Base-by-base conservation (phyloP, 106 monocot genomes). In the Narthecium ossifragum region DNA sequence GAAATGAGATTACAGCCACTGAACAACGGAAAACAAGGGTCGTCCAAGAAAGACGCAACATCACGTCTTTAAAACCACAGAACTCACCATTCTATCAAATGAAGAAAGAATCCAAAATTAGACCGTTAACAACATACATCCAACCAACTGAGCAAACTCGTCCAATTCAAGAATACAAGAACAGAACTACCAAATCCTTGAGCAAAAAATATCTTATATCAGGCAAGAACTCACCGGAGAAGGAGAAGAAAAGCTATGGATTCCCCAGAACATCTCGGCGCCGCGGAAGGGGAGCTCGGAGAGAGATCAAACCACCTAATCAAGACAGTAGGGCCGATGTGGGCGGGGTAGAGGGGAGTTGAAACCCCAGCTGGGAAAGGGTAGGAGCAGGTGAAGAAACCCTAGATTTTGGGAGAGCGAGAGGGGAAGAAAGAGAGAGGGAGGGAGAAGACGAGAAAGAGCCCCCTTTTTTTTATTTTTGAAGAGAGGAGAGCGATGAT, bases 211-310 rank as follows among this genome's bases (percentile, higher is more conserved):
- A 18, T 50, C 49, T 23, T 18, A 22, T 28, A n/a, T n/a, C n/a
- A n/a, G n/a, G n/a, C n/a, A n/a, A n/a, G n/a, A 1, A 45, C 60
- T 60, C 41, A 62, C 61, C 8, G 61, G 27, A 29, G 61, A 62
- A 1, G 61, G 20, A 27, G 45, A 46, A 1, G 61, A 46, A 47
- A 62, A 62, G 46, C 30, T 62, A 6, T 46, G 61, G 28, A 62
- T 62, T 27, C 61, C 28, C 61, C 61, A 62, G 31, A 62, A 62
- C 61, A 62, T 60, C n/a, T 2, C 49, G 10, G 10, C 18, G 49
- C 7, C 22, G 24, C 0, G n/a, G 23, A 10, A 23, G 49, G 49
- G 20, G 49, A 50, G 49, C 21, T 50, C 49, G 30, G 31, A 55
- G 21, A 29, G n/a, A 3, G 54, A 30, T 28, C 29, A 14, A 30